phyloP scores from a whole-genome alignment of 1,139 yeast genomes.

The Protomyces arabidopsidicola region DNA sequence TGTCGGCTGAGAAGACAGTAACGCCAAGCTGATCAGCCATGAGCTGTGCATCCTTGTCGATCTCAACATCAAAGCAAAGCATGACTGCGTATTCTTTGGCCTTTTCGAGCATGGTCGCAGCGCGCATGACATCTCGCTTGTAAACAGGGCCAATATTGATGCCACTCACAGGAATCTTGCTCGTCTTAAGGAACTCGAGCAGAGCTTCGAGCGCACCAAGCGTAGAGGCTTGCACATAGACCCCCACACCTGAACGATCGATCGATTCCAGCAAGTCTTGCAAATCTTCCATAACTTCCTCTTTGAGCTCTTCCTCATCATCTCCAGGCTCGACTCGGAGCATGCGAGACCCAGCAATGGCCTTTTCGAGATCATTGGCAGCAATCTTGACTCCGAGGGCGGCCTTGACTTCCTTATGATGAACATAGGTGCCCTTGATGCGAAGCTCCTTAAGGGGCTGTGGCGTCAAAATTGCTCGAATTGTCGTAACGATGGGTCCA shows the following conservation, averaged over 20 bases:
- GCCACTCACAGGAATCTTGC: constrained; percentile 85
- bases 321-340: constrained; percentile 95
- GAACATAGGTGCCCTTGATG: constrained; percentile 69
- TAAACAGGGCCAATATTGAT: constrained; percentile 96
- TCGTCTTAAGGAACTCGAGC: constrained; percentile 91
- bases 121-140: constrained; percentile 97
- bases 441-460: constrained; percentile 96
- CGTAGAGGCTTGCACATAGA: constrained; percentile 96
- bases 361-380: constrained; percentile 95
- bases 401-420: constrained; percentile 96
- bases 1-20: constrained; percentile 89
- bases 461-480: constrained; percentile 93
- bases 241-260: constrained; percentile 92
- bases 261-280: constrained; percentile 92
- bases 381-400: constrained; percentile 98
- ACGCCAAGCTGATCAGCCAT: constrained; percentile 91
- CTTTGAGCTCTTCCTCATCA: constrained; percentile 95
- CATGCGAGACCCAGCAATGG: constrained; percentile 97
- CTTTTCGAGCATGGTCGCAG: constrained; percentile 91
- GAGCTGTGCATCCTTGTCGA: constrained; percentile 97
- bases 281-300: constrained; percentile 97
- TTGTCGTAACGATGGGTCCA: constrained; percentile 97
- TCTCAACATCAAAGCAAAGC: constrained; percentile 96
- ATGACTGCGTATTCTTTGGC: constrained; percentile 93
- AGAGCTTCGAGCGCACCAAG: constrained; percentile 96